Evolutionary conservation across 2,329 filamentous ascomycete species (phyloP), one percentile per base, ranked within the genome.

Genomic region (Teratosphaeria pseudoeucalypti): DNA sequence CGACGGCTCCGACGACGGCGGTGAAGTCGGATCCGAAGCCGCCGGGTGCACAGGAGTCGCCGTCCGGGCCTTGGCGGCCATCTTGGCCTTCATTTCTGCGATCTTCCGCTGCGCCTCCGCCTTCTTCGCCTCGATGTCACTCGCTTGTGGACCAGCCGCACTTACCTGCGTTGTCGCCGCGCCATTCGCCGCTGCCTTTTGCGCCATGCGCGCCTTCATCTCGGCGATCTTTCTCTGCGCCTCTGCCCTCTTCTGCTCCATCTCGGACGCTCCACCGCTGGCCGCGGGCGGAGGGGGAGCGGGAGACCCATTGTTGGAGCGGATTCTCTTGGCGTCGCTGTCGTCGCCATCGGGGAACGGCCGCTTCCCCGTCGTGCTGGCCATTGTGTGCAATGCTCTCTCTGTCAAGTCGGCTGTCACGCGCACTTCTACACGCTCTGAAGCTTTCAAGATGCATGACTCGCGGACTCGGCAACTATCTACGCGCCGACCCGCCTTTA

Each of bases 291-390:
- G 65, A 16, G 65, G 58, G 0, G 69, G 69, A 34, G 71, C 67
- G 9, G 73, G 72, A 11, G 71, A 73, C 56, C 71, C 70, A 61
- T 73, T 66, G 59, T 71, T 69, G n/a, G 71, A 72, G 53, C 72
- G 72, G 27, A 73, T 63, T 47, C 75, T 71, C 66, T 79, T 79
- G 53, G 67, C 60, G 65, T 74, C 76, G 54, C 70, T 71, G 1
- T 71, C 68, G 43, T 72, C 70, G 62, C 68, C 70, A 52, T 72
- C 74, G 12, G 67, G 66, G 59, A 73, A 65, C 1, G 76, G 74
- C 57, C 77, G 74, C 66, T 79, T 79, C 59, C 76, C 76, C 32
- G 69, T 70, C 70, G 75, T 76, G 64, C 57, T 72, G 55, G 63
- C 57, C 65, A 66, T 68, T 9, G 7, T 64, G 54, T 54, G 14